Percentiles rank a stretch among this genome's conserved stretches.
phyloP scores from a whole-genome alignment of 164 flowering plant genomes.

The Litsea cubeba region DNA sequence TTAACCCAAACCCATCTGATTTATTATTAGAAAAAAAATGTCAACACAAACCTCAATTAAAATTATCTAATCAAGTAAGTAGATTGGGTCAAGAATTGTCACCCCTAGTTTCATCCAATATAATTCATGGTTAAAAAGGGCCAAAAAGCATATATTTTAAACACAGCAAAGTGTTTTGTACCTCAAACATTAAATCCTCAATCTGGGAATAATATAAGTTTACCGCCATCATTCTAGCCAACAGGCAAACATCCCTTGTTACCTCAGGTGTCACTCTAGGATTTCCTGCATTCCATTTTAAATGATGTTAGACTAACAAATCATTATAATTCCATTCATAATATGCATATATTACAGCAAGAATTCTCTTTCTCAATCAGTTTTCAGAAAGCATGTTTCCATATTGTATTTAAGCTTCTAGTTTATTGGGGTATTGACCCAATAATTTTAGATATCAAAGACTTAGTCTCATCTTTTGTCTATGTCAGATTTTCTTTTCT shows the following conservation, averaged over 20 bases:
- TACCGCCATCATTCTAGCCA: constrained; percentile 99
- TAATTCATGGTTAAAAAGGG: background rate
- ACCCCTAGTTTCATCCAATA: too few relatives aligned
- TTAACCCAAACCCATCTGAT: too few relatives aligned
- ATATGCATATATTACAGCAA: background rate
- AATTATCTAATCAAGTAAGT: too few relatives aligned
- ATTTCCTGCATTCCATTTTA: constrained; percentile 53
- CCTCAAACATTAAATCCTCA: constrained; percentile 98
- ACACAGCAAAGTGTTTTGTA: constrained; percentile 12
- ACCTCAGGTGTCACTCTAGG: constrained; percentile 99
- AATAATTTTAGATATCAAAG: too few relatives aligned
- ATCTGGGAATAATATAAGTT: constrained; percentile 92
- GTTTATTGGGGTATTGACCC: too few relatives aligned
- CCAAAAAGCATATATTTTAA: background rate
- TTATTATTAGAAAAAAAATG: too few relatives aligned
- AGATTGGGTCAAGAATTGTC: background rate
- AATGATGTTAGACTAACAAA: constrained; percentile 1
- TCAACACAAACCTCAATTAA: too few relatives aligned
- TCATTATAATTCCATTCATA: background rate
- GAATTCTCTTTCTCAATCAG: background rate
- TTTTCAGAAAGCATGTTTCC: background rate
- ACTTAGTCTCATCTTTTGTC: too few relatives aligned
- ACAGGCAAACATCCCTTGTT: constrained; percentile 93
- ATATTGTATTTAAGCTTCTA: too few relatives aligned
- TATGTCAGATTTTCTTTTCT: too few relatives aligned